phyloP scores from a whole-genome alignment of 164 flowering plant species.

The Malania oleifera region DNA sequence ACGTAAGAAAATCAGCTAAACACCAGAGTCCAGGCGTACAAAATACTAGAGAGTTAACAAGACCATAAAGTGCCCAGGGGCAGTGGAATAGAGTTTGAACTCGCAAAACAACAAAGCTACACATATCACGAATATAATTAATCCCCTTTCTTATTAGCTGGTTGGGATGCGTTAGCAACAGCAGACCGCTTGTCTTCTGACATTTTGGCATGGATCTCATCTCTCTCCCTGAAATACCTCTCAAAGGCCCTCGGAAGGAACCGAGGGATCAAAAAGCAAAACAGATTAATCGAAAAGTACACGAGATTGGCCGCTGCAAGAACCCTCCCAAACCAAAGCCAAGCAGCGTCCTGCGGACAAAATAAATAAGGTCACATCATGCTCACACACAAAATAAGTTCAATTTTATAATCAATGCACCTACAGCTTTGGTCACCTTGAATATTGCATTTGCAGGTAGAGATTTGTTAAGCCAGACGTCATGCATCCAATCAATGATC shows the following conservation, averaged over 20 bases:
- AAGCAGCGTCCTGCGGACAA: conserved; percentile 48
- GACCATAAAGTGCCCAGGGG: too few species aligned
- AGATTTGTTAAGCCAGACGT: conserved; percentile 72
- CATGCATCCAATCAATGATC: conserved; percentile 64
- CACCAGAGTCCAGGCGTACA: too few species aligned
- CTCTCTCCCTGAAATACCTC: conserved; percentile 59
- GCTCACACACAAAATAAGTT: not conserved
- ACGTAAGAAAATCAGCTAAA: too few species aligned
- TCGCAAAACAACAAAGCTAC: too few species aligned
- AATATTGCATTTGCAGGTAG: conserved; percentile 55
- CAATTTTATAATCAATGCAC: too few species aligned
- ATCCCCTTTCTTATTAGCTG: conserved; percentile 38
- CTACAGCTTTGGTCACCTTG: conserved; percentile 48
- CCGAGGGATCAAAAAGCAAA: conserved; percentile 68
- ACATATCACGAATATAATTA: conserved; percentile 13
- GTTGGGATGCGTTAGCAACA: conserved; percentile 16
- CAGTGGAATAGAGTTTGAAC: too few species aligned
- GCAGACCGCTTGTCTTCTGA: conserved; percentile 50
- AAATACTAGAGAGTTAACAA: too few species aligned
- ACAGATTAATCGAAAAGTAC: conserved; percentile 69
- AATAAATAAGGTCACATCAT: not conserved
- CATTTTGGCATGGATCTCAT: conserved; percentile 48
- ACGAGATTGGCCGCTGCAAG: conserved; percentile 53
- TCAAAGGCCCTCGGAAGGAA: conserved; percentile 86
- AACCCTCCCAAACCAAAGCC: conserved; percentile 80